phyloP scores from a whole-genome alignment of 1,284 basidiomycete genomes.

The Hymenochaete sp. region DNA sequence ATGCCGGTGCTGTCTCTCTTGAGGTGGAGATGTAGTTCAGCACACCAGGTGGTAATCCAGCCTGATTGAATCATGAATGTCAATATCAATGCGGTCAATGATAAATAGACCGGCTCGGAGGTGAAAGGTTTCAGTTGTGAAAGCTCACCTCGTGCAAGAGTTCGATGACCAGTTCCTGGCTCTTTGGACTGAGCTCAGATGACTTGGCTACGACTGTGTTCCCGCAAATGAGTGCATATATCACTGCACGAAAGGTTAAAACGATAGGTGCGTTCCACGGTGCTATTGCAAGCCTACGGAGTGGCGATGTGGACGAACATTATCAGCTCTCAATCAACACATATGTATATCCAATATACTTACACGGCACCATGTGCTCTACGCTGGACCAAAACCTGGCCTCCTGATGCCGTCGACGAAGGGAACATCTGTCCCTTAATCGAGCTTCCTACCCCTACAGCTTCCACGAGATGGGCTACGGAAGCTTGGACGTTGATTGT shows the following conservation, averaged over 20 bases:
- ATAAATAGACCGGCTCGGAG: background rate
- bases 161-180: constrained; percentile 42
- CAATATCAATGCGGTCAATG: background rate
- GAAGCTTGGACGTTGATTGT: constrained; percentile 20
- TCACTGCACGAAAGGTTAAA: constrained; percentile 42
- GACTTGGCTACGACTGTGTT: constrained; percentile 58
- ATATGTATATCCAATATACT: constrained; percentile 15
- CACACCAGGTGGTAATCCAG: constrained; percentile 54
- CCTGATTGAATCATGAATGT: constrained; percentile 25
- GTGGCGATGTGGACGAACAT: too few relatives aligned
- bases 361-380: constrained; percentile 29
- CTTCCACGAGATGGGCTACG: constrained; percentile 15
- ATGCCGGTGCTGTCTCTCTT: constrained; percentile 34
- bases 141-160: constrained; percentile 34
- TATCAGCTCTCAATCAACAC: background rate
- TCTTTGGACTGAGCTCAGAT: constrained; percentile 47
- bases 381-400: constrained; percentile 26
- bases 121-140: background rate
- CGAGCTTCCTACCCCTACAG: constrained; percentile 20
- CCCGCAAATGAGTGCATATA: constrained; percentile 49
- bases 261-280: constrained; percentile 39
- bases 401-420: constrained; percentile 24
- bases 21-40: constrained; percentile 51
- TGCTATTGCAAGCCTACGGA: constrained; percentile 21
- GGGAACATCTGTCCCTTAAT: constrained; percentile 28